Conservation (phyloP, 2,329 filamentous ascomycete genomes). For the Venturia pyrina region DNA sequence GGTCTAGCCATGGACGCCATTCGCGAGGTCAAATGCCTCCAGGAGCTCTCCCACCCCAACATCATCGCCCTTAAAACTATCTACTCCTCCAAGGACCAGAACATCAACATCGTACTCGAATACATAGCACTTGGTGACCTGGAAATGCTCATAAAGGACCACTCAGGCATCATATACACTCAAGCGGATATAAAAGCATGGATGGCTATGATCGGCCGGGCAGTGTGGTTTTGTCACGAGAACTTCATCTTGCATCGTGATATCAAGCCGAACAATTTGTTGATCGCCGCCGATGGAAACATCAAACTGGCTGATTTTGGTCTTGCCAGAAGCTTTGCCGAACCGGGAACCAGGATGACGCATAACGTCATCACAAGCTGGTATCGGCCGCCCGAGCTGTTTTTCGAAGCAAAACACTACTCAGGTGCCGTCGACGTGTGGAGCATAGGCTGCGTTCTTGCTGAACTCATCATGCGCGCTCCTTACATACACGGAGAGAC, state of each 20-base stretch:
- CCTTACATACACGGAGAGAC: conserved; percentile 77
- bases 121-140: conserved; percentile 89
- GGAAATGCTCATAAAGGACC: conserved; percentile 87
- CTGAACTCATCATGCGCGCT: conserved; percentile 73
- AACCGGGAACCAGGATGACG: conserved; percentile 84
- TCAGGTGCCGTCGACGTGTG: conserved; percentile 86
- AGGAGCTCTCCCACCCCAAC: conserved; percentile 89
- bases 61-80: conserved; percentile 89
- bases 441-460: conserved; percentile 88
- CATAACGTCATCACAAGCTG: conserved; percentile 91
- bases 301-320: conserved; percentile 97
- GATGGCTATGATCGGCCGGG: conserved; percentile 94
- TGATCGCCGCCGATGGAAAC: conserved; percentile 86
- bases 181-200: conserved; percentile 91
- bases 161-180: conserved; percentile 66
- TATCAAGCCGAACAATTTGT: conserved; percentile 97
- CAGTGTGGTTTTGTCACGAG: conserved; percentile 93
- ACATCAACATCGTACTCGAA: conserved; percentile 91
- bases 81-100: conserved; percentile 93
- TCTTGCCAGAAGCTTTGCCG: conserved; percentile 78
- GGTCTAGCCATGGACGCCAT: conserved; percentile 91
- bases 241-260: conserved; percentile 91
- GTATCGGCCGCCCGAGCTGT: conserved; percentile 89
- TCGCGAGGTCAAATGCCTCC: conserved; percentile 89
- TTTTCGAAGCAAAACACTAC: conserved; percentile 86